phyloP scores from a whole-genome alignment of 805 yeast genomes.

The Suhomyces faveliae region DNA sequence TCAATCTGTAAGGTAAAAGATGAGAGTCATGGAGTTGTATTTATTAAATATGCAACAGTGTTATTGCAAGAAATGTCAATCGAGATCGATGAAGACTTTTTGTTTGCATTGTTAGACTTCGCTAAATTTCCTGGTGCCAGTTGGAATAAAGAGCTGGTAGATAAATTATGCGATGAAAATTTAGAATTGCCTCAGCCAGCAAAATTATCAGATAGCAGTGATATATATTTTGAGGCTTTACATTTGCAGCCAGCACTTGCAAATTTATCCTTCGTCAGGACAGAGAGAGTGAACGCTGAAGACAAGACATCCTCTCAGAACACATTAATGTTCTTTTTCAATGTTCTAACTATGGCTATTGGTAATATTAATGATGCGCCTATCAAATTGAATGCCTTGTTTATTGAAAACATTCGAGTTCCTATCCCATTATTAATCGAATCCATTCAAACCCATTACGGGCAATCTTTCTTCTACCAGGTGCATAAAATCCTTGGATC shows the following conservation, averaged over 20 bases:
- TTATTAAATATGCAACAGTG: slow-evolving; percentile 87
- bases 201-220: slow-evolving; percentile 54
- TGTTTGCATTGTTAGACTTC: slow-evolving; percentile 78
- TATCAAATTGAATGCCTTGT: slow-evolving; percentile 78
- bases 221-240: slow-evolving; percentile 86
- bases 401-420: slow-evolving; percentile 85
- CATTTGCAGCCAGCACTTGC: slow-evolving; percentile 90
- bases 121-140: slow-evolving; percentile 77
- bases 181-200: slow-evolving; percentile 72
- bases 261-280: slow-evolving; percentile 86
- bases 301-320: slow-evolving; percentile 60
- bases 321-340: slow-evolving; percentile 71
- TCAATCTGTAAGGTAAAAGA: slow-evolving; percentile 83
- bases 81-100: slow-evolving; percentile 91
- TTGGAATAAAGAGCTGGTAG: slow-evolving; percentile 53
- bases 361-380: slow-evolving; percentile 98
- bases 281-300: slow-evolving; percentile 70
- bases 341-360: slow-evolving; percentile 91
- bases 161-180: slow-evolving; percentile 58
- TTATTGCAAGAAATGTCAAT: slow-evolving; percentile 87
- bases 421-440: slow-evolving; percentile 72
- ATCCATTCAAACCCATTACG: slow-evolving; percentile 78
- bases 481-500: slow-evolving; percentile 91
- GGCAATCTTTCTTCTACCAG: slow-evolving; percentile 89
- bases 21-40: slow-evolving; percentile 84